Percentiles rank a stretch among this genome's conserved stretches.
Evolutionary conservation across 768 basidiomycete species (phyloP).

Genomic region (Imleria badia): DNA sequence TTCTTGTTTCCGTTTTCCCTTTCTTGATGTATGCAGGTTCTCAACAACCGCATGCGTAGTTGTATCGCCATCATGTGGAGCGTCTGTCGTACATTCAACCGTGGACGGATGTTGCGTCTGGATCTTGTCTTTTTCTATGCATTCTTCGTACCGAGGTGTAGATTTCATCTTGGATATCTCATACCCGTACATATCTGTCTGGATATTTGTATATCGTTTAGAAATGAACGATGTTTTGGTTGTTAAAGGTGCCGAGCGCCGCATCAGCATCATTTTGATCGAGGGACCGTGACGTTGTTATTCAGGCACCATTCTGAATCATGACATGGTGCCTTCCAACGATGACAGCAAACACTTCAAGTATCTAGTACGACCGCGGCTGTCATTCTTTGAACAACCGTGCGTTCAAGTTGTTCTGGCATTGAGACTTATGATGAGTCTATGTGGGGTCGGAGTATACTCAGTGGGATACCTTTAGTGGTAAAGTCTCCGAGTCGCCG

Average conservation of each 20-base stretch:
- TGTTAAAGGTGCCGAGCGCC: too few relatives aligned
- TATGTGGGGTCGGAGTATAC: too few relatives aligned
- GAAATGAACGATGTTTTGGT: slow-evolving; percentile 6
- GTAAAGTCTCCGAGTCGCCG: background rate
- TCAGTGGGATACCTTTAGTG: background rate
- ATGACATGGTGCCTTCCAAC: too few relatives aligned
- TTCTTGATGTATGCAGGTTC: slow-evolving; percentile 6
- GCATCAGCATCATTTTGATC: too few relatives aligned
- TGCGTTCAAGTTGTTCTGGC: too few relatives aligned
- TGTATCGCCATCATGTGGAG: background rate
- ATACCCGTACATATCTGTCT: background rate
- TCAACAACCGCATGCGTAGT: slow-evolving; percentile 19
- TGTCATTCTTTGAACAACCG: too few relatives aligned
- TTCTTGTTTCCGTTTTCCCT: background rate
- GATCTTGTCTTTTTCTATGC: background rate
- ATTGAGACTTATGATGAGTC: too few relatives aligned
- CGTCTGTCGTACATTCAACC: slow-evolving; percentile 16
- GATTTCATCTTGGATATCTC: background rate
- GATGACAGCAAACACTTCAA: too few relatives aligned
- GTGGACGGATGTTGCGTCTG: background rate
- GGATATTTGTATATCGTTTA: background rate
- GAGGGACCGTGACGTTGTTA: too few relatives aligned
- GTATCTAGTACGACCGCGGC: too few relatives aligned
- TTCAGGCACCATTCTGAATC: too few relatives aligned
- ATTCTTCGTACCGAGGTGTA: background rate